Conservation (phyloP, 1,139 yeast genomes). For the Yamadazyma blattariae region DNA sequence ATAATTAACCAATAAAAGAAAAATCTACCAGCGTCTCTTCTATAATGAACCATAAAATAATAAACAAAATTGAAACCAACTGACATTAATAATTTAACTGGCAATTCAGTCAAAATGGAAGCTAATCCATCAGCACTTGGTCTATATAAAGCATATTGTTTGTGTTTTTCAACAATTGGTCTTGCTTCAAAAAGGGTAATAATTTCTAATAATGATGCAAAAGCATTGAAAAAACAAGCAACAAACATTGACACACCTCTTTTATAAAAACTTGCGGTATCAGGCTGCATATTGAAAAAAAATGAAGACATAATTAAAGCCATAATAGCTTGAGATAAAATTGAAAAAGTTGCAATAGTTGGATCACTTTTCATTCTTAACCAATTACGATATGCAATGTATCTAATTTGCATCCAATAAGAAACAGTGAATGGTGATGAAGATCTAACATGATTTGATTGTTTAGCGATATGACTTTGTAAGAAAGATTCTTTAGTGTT, state of each 20-base stretch:
- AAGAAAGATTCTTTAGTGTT: conserved; percentile 22
- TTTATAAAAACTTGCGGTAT: conserved; percentile 52
- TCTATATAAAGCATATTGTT: conserved; percentile 62
- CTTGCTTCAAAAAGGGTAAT: conserved; percentile 66
- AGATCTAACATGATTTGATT: conserved; percentile 51
- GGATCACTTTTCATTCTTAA: conserved; percentile 65
- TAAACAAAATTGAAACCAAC: conserved; percentile 43
- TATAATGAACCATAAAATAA: conserved; percentile 56
- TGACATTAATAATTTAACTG: conserved; percentile 47
- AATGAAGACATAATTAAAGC: conserved; percentile 71
- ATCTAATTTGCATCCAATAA: conserved; percentile 59
- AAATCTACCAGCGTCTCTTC: conserved; percentile 54
- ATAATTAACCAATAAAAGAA: conserved; percentile 47
- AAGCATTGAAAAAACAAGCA: conserved; percentile 76
- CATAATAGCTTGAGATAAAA: conserved; percentile 63
- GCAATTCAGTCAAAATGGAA: conserved; percentile 54
- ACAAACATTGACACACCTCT: conserved; percentile 74
- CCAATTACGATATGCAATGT: conserved; percentile 57
- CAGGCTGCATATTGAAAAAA: conserved; percentile 55
- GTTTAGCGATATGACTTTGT: conserved; percentile 54
- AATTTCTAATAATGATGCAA: conserved; percentile 70
- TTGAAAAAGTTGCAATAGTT: conserved; percentile 55
- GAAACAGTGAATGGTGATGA: conserved; percentile 65
- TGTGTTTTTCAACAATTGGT: conserved; percentile 76
- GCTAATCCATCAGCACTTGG: conserved; percentile 64